Evolutionary conservation across 169 alveolate genomes (phyloP).

Genomic region (Hammondia hammondi): DNA sequence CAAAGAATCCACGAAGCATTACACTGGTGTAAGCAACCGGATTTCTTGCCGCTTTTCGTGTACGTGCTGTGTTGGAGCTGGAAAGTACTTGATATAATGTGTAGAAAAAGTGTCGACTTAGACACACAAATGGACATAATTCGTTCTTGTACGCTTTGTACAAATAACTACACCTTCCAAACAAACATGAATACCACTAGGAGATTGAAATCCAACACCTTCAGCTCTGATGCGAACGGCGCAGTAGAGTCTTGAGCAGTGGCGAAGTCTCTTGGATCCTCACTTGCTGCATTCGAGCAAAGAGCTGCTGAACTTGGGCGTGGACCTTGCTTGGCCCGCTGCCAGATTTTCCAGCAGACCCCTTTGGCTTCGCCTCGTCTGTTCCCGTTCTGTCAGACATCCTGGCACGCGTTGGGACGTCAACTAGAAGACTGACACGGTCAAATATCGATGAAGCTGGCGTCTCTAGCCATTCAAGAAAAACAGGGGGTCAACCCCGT

Average conservation of each 20-base stretch:
- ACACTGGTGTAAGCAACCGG: no score
- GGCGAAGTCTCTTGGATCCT: neutral
- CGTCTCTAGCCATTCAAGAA: neutral
- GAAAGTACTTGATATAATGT: no score
- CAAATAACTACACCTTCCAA: neutral
- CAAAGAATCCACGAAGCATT: neutral
- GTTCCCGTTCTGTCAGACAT: constrained; percentile 21
- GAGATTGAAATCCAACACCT: no score
- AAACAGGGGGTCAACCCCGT: no score
- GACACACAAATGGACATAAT: neutral
- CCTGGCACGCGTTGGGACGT: neutral
- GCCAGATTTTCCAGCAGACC: neutral
- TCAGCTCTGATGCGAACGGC: no score
- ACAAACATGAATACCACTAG: no score
- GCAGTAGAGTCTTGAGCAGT: no score
- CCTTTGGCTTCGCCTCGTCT: constrained; percentile 30
- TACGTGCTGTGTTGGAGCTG: no score
- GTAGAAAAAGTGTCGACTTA: no score
- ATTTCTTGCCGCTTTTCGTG: no score
- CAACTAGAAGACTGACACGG: neutral
- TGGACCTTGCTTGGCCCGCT: constrained; percentile 11
- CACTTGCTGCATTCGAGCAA: constrained; percentile 70
- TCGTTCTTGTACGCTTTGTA: neutral
- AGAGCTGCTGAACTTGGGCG: constrained; percentile 65
- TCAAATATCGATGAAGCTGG: neutral